phyloP scores from a whole-genome alignment of 2,329 filamentous ascomycete species.

The Phialophora verrucosa region DNA sequence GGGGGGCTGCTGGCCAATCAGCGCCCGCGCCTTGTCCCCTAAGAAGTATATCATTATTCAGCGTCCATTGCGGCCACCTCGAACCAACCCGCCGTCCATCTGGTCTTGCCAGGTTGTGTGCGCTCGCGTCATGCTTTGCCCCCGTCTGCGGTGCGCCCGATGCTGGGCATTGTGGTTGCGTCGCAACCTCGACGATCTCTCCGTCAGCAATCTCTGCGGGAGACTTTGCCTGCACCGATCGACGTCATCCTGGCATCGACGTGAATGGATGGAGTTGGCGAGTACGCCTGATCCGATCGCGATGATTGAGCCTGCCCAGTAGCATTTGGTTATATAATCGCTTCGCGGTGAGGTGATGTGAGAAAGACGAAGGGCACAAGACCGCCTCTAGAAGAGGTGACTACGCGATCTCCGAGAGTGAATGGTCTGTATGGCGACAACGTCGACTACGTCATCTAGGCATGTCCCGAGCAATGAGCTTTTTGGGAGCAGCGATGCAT shows the following conservation, averaged over 20 bases:
- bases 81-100: neutral
- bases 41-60: conserved; percentile 21
- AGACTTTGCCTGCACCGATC: neutral
- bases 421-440: neutral
- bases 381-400: neutral
- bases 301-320: conserved; percentile 5
- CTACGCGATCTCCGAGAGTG: neutral
- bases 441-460: conserved; percentile 9
- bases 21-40: conserved; percentile 14
- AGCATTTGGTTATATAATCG: conserved; percentile 23
- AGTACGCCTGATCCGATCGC: neutral
- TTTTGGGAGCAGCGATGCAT: neutral
- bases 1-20: neutral
- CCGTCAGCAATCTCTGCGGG: neutral
- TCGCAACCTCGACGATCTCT: neutral
- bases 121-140: neutral
- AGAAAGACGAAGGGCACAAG: conserved; percentile 7
- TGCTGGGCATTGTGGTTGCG: neutral
- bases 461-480: neutral
- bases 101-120: neutral
- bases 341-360: conserved; percentile 18
- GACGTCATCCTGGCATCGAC: neutral
- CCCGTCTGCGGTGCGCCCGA: neutral
- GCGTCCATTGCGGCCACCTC: conserved; percentile 1
- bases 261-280: neutral